Evolutionary conservation across 2,329 filamentous ascomycete genomes (phyloP).

Genomic region (Xylaria sp.): DNA sequence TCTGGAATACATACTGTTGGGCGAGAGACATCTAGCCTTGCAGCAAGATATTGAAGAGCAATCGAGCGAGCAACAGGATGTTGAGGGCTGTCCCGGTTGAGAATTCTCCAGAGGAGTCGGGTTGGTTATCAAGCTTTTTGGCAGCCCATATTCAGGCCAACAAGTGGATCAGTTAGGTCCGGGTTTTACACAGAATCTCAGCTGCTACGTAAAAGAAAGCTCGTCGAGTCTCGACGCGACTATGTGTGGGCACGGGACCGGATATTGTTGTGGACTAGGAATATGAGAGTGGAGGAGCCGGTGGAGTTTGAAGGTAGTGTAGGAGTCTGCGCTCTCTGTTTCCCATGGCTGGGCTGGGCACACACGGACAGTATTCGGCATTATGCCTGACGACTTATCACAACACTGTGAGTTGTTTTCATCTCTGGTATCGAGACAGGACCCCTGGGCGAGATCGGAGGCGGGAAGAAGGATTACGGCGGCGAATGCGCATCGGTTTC

Average conservation of each 20-base stretch:
- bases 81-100: neutral
- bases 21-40: conserved; percentile 53
- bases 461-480: neutral
- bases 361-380: conserved; percentile 2
- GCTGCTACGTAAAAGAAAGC: conserved; percentile 19
- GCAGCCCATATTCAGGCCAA: neutral
- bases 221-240: neutral
- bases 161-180: conserved; percentile 3
- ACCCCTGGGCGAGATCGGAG: conserved; percentile 29
- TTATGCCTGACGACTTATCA: conserved; percentile 1
- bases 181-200: neutral
- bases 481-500: neutral
- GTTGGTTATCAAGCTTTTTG: conserved; percentile 21
- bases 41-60: conserved; percentile 3
- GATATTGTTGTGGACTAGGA: conserved; percentile 10
- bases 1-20: conserved; percentile 46
- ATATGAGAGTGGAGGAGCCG: conserved; percentile 26
- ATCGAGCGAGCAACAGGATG: conserved; percentile 6
- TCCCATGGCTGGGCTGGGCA: neutral
- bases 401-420: neutral
- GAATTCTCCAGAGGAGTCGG: neutral
- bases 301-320: conserved; percentile 16
- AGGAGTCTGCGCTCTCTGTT: neutral
- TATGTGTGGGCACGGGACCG: conserved; percentile 21
- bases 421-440: neutral